These are phyloP conservation scores for Suhomyces ambrosiae DNA, from an alignment of 1,139 yeast species.

Conservation along the genomic window DNA sequence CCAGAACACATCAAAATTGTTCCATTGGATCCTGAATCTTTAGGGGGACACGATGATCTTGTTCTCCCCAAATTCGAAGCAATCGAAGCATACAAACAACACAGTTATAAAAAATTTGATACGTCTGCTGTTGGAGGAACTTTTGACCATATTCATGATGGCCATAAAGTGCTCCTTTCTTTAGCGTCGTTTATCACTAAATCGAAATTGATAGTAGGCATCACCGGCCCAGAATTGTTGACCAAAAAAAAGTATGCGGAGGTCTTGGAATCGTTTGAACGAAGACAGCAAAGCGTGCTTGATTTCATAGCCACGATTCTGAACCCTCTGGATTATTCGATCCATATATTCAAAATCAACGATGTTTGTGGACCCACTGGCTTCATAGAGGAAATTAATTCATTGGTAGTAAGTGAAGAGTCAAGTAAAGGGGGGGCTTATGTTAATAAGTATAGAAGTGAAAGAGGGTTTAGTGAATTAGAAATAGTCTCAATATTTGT, in stretches of 20 bases:
- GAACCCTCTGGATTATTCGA: constrained; percentile 17
- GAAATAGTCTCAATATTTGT: constrained; percentile 66
- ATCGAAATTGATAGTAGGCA: constrained; percentile 67
- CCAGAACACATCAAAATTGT: too few relatives aligned
- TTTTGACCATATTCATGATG: constrained; percentile 94
- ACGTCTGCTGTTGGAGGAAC: constrained; percentile 85
- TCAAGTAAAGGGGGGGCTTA: constrained; percentile 72
- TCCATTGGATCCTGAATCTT: too few relatives aligned
- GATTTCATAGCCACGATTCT: constrained; percentile 49
- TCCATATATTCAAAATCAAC: constrained; percentile 58
- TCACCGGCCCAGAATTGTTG: constrained; percentile 78
- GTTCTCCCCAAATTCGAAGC: too few relatives aligned
- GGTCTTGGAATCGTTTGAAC: constrained; percentile 58
- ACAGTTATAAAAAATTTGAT: constrained; percentile 4
- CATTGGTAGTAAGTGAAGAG: constrained; percentile 79
- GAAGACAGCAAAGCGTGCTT: constrained; percentile 50
- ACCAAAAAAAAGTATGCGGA: constrained; percentile 74
- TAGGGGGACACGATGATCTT: too few relatives aligned
- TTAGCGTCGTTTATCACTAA: constrained; percentile 66
- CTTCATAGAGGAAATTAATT: constrained; percentile 69
- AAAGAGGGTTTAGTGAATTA: constrained; percentile 56
- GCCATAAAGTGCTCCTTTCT: constrained; percentile 84
- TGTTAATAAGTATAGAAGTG: constrained; percentile 65
- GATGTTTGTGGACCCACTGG: constrained; percentile 98
- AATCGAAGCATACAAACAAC: too few relatives aligned